Evolutionary conservation across 2,329 filamentous ascomycete genomes (phyloP).

Genomic region (Metarhizium humberi): DNA sequence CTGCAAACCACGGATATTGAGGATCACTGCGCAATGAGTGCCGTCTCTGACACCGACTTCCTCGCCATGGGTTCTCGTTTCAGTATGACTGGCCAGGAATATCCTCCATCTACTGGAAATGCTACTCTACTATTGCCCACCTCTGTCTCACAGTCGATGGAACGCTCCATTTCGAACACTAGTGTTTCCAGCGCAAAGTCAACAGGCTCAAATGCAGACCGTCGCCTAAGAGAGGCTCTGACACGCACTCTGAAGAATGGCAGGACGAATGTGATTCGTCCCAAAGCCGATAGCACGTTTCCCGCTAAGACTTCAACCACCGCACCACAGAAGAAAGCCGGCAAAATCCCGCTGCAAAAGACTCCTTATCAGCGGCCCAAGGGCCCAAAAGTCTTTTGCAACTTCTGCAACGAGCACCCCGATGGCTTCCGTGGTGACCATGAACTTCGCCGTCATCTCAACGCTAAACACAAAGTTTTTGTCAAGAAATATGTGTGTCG

Average conservation of each 20-base stretch:
- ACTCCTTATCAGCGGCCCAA: slow-evolving; percentile 49
- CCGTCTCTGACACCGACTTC: slow-evolving; percentile 20
- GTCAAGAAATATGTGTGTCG: slow-evolving; percentile 51
- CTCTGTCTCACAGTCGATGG: slow-evolving; percentile 24
- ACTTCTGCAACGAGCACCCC: slow-evolving; percentile 59
- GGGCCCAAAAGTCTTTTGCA: slow-evolving; percentile 63
- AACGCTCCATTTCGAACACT: slow-evolving; percentile 37
- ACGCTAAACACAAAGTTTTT: slow-evolving; percentile 50
- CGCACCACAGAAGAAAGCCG: slow-evolving; percentile 24
- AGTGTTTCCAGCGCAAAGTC: slow-evolving; percentile 34
- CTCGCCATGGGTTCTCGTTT: slow-evolving; percentile 29
- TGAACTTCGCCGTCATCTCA: slow-evolving; percentile 62
- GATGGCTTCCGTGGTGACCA: slow-evolving; percentile 81
- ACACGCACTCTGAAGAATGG: slow-evolving; percentile 36
- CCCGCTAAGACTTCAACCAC: slow-evolving; percentile 7
- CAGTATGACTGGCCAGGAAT: slow-evolving; percentile 16
- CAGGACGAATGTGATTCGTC: slow-evolving; percentile 28
- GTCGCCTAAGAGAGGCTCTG: slow-evolving; percentile 38
- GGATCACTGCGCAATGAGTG: slow-evolving; percentile 18
- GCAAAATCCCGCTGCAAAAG: slow-evolving; percentile 35
- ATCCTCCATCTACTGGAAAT: slow-evolving; percentile 13
- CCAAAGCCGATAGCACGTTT: slow-evolving; percentile 28
- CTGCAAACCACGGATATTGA: slow-evolving; percentile 6
- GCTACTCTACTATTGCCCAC: not conserved
- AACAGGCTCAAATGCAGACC: slow-evolving; percentile 31